Conservation (phyloP, 1,284 basidiomycete genomes). For the Polyporus tsugae region DNA sequence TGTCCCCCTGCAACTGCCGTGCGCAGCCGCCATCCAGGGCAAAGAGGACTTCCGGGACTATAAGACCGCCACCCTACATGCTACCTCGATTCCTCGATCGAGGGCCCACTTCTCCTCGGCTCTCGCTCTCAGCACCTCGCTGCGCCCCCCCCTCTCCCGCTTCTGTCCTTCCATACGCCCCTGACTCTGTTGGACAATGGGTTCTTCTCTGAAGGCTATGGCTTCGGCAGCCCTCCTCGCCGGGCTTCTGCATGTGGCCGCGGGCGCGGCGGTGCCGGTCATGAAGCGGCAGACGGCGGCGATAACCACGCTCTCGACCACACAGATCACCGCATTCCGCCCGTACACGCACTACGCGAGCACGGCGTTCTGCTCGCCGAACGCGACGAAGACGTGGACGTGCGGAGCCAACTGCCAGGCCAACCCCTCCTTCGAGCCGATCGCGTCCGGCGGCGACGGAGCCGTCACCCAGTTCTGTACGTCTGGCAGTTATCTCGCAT, state of each 20-base stretch:
- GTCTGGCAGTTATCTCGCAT: constrained; percentile 29
- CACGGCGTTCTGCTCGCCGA: constrained; percentile 46
- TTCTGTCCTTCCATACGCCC: neutral
- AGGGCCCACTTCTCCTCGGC: neutral
- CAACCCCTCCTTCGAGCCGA: constrained; percentile 61
- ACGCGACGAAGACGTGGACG: constrained; percentile 43
- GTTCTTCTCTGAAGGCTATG: neutral
- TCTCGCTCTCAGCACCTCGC: neutral
- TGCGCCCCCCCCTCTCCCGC: neutral
- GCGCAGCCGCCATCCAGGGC: neutral
- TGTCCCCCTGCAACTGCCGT: neutral
- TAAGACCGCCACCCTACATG: neutral
- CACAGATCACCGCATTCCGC: constrained; percentile 46
- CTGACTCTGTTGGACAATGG: neutral
- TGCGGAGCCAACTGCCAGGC: constrained; percentile 51
- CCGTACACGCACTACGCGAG: constrained; percentile 51
- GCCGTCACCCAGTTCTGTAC: constrained; percentile 55
- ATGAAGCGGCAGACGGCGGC: constrained; percentile 21
- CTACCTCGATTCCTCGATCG: neutral
- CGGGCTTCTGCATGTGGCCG: constrained; percentile 10
- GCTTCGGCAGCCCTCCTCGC: constrained; percentile 15
- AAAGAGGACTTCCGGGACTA: neutral
- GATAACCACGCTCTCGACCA: constrained; percentile 43
- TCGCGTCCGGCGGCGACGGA: constrained; percentile 72
- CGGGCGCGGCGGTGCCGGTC: neutral